phyloP scores from a whole-genome alignment of 345 rosid genomes.

The Erucastrum elatum region DNA sequence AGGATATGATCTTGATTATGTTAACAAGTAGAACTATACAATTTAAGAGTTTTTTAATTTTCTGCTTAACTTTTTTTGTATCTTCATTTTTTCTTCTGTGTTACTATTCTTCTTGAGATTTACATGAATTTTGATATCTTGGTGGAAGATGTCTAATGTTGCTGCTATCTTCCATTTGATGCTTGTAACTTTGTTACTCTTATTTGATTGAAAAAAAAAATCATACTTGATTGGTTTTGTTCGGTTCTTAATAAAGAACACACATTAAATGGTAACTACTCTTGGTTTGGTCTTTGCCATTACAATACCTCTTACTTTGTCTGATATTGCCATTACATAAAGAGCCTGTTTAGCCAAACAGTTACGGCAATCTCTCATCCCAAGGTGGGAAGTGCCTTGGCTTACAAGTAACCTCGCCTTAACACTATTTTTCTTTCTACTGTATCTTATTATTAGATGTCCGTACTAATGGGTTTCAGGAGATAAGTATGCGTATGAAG shows the following conservation, averaged over 20 bases:
- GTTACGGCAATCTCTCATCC: not conserved
- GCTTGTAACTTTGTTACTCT: conserved; percentile 17
- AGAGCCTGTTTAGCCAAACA: not conserved
- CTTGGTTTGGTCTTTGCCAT: not conserved
- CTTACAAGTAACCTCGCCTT: too few species aligned
- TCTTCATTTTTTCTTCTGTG: not conserved
- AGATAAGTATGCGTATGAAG: not conserved
- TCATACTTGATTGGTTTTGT: conserved; percentile 19
- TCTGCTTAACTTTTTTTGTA: conserved; percentile 11
- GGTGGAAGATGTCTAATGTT: conserved; percentile 19
- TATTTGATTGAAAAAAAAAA: conserved; percentile 23
- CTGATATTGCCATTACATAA: too few species aligned
- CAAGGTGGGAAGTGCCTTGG: too few species aligned
- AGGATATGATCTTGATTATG: conserved; percentile 47
- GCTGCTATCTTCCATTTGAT: conserved; percentile 17
- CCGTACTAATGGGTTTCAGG: not conserved
- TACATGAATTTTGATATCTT: conserved; percentile 23
- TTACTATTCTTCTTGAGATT: conserved; percentile 17
- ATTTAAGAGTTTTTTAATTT: conserved; percentile 20
- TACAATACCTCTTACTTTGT: not conserved
- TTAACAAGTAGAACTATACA: conserved; percentile 41
- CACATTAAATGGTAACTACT: not conserved
- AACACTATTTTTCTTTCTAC: too few species aligned
- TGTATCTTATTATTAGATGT: not conserved
- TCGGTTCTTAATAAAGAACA: not conserved